These are phyloP conservation scores for Pichia sp. DNA, from an alignment of 1,139 yeast species.

Conservation along the genomic window DNA sequence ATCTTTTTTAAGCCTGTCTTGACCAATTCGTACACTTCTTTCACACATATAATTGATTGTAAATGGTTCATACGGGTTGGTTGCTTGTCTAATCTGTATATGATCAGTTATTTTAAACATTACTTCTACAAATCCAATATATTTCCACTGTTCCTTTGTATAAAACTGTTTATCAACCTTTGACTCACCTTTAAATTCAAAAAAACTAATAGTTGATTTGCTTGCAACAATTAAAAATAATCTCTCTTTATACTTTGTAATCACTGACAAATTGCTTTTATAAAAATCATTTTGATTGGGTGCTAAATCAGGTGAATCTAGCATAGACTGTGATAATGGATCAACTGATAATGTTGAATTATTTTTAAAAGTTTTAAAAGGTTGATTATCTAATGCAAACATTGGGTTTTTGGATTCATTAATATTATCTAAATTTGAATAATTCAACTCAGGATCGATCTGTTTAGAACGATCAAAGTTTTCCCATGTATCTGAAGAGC, in stretches of 20 bases:
- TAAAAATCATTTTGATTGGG: slow-evolving; percentile 1
- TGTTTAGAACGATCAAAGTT: slow-evolving; percentile 12
- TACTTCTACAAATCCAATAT: slow-evolving; percentile 17
- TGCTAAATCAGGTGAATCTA: slow-evolving; percentile 22
- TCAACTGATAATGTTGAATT: background rate
- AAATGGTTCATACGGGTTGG: slow-evolving; percentile 42
- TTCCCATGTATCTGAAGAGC: slow-evolving; percentile 27
- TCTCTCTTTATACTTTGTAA: slow-evolving; percentile 34
- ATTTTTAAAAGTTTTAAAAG: slow-evolving; percentile 30
- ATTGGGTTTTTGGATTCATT: slow-evolving; percentile 25
- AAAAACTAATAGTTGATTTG: slow-evolving; percentile 18
- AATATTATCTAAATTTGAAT: slow-evolving; percentile 11
- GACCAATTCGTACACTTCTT: background rate
- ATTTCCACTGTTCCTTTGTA: slow-evolving; percentile 16
- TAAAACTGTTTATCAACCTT: background rate
- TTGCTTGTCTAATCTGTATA: slow-evolving; percentile 35
- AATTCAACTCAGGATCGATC: slow-evolving; percentile 1
- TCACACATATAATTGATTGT: slow-evolving; percentile 41
- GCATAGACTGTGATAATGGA: slow-evolving; percentile 24
- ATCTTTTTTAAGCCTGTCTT: background rate
- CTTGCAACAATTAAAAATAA: slow-evolving; percentile 19
- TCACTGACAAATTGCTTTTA: slow-evolving; percentile 10
- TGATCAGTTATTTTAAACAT: slow-evolving; percentile 38
- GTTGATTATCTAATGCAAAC: slow-evolving; percentile 29
- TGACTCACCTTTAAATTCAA: slow-evolving; percentile 5